Evolutionary conservation across 169 alveolate species (phyloP).

Genomic region (Plasmodium blacklocki): DNA sequence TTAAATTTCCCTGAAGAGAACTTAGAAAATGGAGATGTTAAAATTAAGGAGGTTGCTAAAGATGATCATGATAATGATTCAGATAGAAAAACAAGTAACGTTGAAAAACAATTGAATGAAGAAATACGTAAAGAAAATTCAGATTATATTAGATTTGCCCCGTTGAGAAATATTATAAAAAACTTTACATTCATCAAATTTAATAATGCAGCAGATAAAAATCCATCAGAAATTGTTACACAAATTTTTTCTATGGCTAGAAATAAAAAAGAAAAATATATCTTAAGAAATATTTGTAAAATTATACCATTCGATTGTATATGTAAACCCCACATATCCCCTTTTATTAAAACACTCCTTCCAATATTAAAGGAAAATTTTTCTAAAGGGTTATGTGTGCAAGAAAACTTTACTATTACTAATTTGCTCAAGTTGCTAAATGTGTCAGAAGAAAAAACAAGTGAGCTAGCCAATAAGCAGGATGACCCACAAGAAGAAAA

Average conservation of each 20-base stretch:
- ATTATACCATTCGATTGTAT: constrained; percentile 82
- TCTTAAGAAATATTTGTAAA: constrained; percentile 78
- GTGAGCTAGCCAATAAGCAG: background rate
- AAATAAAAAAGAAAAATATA: constrained; percentile 48
- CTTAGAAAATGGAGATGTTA: constrained; percentile 52
- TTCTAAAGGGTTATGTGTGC: constrained; percentile 19
- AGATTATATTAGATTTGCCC: constrained; percentile 80
- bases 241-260: constrained; percentile 64
- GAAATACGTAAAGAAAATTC: constrained; percentile 75
- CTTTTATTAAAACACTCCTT: constrained; percentile 43
- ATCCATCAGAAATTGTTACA: constrained; percentile 81
- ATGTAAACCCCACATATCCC: constrained; percentile 81
- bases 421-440: constrained; percentile 22
- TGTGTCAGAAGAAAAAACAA: constrained; percentile 17
- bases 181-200: constrained; percentile 80
- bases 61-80: constrained; percentile 1
- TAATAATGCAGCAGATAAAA: constrained; percentile 67
- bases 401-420: constrained; percentile 11
- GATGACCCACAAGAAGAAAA: background rate
- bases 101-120: constrained; percentile 76
- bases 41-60: background rate
- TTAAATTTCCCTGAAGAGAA: constrained; percentile 41
- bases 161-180: constrained; percentile 80
- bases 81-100: constrained; percentile 17
- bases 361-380: constrained; percentile 35